Conservation (phyloP, 352 stramenopile species). For the Halophytophthora polymorphica region DNA sequence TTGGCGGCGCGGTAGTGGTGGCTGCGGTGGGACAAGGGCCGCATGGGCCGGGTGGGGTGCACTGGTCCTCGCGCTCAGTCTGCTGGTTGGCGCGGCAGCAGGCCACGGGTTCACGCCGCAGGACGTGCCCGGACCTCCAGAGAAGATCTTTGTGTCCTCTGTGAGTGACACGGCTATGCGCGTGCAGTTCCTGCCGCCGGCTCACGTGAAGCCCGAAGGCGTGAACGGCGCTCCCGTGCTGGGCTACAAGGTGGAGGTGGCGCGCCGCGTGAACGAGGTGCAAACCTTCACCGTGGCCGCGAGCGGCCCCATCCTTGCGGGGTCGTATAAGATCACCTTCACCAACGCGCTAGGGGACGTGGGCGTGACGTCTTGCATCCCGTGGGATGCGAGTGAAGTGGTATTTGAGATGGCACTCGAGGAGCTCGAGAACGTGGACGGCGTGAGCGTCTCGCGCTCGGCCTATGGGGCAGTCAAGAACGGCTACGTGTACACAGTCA, state of each 20-base stretch:
- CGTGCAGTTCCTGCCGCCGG: conserved; percentile 59
- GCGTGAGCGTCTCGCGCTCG: conserved; percentile 55
- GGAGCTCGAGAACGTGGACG: conserved; percentile 62
- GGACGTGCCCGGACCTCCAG: conserved; percentile 59
- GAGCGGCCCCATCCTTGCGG: conserved; percentile 46
- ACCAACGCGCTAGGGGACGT: conserved; percentile 28
- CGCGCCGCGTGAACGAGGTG: conserved; percentile 62
- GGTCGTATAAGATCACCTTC: conserved; percentile 59
- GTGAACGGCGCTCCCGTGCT: conserved; percentile 70
- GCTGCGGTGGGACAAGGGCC: too few species aligned
- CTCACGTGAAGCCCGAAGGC: conserved; percentile 56
- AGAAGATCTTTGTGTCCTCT: conserved; percentile 53
- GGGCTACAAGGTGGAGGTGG: conserved; percentile 77
- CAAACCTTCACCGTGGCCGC: conserved; percentile 66
- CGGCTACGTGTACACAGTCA: conserved; percentile 68
- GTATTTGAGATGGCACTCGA: conserved; percentile 71
- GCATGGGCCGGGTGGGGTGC: too few species aligned
- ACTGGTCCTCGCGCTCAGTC: not conserved
- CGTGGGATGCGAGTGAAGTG: conserved; percentile 67
- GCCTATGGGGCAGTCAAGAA: conserved; percentile 40
- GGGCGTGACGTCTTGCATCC: conserved; percentile 46
- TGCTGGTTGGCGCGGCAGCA: conserved; percentile 7
- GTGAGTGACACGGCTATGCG: conserved; percentile 48
- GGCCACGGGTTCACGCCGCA: conserved; percentile 54
- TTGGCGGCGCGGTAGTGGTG: too few species aligned